Base-by-base conservation (phyloP, 352 stramenopile genomes). In the Hyaloperonospora arabidopsidis region DNA sequence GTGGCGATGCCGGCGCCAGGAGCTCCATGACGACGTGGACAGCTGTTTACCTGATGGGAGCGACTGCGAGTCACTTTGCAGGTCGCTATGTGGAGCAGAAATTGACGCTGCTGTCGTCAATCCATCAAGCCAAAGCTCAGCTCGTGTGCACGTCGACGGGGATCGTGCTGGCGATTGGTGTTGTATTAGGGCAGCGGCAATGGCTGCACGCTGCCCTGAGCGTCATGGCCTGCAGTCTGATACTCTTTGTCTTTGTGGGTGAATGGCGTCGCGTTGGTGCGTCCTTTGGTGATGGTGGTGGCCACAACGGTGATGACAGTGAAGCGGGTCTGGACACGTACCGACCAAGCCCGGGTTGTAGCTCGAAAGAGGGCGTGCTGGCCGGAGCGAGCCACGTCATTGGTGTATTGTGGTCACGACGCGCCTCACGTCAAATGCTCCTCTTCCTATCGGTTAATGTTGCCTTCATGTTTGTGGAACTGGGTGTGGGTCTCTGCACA, bases 391-490 rank as follows among this genome's bases (percentile, higher is more conserved):
- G 22, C 12, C 62, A 61, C 12, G 68, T 89, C 19, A 19, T 84
- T 12, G 32, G 49, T 17, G 65, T 79, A 19, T 57, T 89, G 1
- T 87, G 76, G 77, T 51, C 51, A 12, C 67, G 70, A 45, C 71
- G 76, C 14, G 68, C 84, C 47, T 92, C 82, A 25, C 77, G 74
- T 25, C 86, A 84, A 45, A 89, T 91, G 57, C 65, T 93, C 15
- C 72, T 92, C 35, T 95, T 93, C 54, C 62, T 89, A 28, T 84
- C 69, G 8, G 70, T 87, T 28, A 90, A 89, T 58, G 66, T 92
- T 36, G 70, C 65, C 45, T 94, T 92, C 65, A 95, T 95, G 86
- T 80, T 94, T 44, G 70, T 95, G 25, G 86, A 95, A 46, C 69
- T 95, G 19, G 70, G 70, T 7, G 86, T 93, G 8, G 86, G 84